A percentile compares a stretch with the other conserved stretches of the same genome.
These are phyloP conservation scores for Talaromyces islandicus DNA, from an alignment of 2,329 filamentous ascomycete genomes.

Conservation along the genomic window DNA sequence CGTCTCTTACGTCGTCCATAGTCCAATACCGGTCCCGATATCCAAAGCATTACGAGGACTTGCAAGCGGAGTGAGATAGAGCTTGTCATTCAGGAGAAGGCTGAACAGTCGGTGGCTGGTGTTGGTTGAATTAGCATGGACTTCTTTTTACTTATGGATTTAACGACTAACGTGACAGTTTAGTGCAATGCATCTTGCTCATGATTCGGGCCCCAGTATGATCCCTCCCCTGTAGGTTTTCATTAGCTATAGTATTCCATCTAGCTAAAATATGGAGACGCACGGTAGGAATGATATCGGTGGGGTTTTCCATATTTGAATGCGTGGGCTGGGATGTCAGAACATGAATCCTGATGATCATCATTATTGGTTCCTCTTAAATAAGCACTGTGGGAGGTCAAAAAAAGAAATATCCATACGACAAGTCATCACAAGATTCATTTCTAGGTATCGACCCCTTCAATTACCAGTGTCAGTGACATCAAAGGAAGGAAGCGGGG, in stretches of 20 bases:
- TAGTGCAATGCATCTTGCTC: conserved; percentile 18
- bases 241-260: background rate
- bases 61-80: conserved; percentile 22
- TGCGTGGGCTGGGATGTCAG: conserved; percentile 20
- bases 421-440: background rate
- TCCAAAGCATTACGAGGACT: conserved; percentile 24
- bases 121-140: background rate
- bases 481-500: background rate
- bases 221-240: conserved; percentile 16
- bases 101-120: conserved; percentile 22
- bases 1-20: conserved; percentile 27
- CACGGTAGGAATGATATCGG: conserved; percentile 22
- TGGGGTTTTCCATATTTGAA: conserved; percentile 29
- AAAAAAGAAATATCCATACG: background rate
- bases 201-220: conserved; percentile 24
- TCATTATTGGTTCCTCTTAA: background rate
- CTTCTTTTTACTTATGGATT: background rate
- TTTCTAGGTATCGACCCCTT: background rate
- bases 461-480: too few relatives aligned
- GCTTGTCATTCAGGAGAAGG: conserved; percentile 19
- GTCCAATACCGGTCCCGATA: conserved; percentile 26
- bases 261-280: background rate
- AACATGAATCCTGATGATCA: conserved; percentile 10
- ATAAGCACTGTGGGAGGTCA: background rate
- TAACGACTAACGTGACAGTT: conserved; percentile 15